Evolutionary conservation across 805 yeast species (phyloP), one percentile per base, ranked within the genome.

Genomic region (Candida insectalens): DNA sequence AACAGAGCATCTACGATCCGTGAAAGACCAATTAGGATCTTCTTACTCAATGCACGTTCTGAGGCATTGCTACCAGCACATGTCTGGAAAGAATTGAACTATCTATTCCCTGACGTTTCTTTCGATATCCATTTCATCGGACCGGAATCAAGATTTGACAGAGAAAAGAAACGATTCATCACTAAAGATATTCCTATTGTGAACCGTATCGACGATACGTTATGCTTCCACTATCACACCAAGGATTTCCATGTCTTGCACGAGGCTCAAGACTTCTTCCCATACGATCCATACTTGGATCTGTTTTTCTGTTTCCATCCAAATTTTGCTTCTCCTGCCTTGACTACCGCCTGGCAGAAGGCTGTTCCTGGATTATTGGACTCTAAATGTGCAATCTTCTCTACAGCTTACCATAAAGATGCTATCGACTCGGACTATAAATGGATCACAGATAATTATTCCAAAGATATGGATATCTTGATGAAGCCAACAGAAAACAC

Each of bases 271-370:
- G 96, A 89, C 60, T 83, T 92, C 56, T 84, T 85, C 77, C 98
- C 98, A 4, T 92, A 88, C 57, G 98, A 92, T 57, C 98, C 99
- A 29, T 92, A 89, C 58, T 70, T 84, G 53, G 98, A 92, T 55
- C 74, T 76, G 19, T 92, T 92, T 60, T 87, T 85, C 71, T 67
- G 83, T 34, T 92, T 89, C 81, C 97, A 89, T 56, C 97, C 98
- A 3, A 96, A 96, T 27, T 73, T 87, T 51, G 78, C 84, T 14
- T 81, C 92, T 6, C 82, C 83, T 10, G 95, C 84, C 49, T 66
- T 78, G 16, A 68, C 72, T 54, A 78, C 79, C 38, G 72, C 75
- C 50, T 89, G 97, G 96, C 72, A 72, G 42, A 80, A 83, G 55
- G 68, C 95, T 0, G 62, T 92, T 45, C 85, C 85, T 35, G 96